phyloP scores from a whole-genome alignment of 2,329 filamentous ascomycete genomes.

The Pyricularia pennisetigena region DNA sequence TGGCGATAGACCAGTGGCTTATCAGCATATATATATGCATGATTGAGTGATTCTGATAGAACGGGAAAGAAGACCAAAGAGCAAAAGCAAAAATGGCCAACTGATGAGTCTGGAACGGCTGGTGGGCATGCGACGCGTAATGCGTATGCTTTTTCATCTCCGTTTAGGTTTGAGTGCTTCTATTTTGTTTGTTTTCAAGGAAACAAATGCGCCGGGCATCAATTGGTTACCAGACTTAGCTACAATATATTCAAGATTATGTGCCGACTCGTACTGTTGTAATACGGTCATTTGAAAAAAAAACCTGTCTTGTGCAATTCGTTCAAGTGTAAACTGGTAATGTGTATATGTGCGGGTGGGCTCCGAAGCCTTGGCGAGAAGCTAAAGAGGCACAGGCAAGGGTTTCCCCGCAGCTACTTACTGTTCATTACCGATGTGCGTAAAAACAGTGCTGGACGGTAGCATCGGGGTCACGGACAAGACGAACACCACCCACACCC shows the following conservation, averaged over 20 bases:
- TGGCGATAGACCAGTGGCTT: no score
- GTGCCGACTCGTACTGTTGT: background rate
- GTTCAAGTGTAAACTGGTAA: background rate
- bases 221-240: background rate
- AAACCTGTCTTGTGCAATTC: background rate
- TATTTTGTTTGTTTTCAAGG: no score
- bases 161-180: background rate
- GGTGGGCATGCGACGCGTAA: no score
- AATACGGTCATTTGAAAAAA: background rate
- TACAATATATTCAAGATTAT: background rate
- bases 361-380: background rate
- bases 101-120: no score
- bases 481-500: background rate
- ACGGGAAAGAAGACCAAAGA: no score
- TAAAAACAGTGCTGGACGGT: no score
- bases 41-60: no score
- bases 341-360: background rate
- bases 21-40: no score
- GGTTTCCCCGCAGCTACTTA: background rate
- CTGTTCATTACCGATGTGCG: no score
- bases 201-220: background rate
- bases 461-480: no score
- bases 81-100: no score
- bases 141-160: no score
- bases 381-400: background rate